These are phyloP conservation scores for Colletotrichum sidae DNA, from an alignment of 2,329 filamentous ascomycete species.

Conservation along the genomic window DNA sequence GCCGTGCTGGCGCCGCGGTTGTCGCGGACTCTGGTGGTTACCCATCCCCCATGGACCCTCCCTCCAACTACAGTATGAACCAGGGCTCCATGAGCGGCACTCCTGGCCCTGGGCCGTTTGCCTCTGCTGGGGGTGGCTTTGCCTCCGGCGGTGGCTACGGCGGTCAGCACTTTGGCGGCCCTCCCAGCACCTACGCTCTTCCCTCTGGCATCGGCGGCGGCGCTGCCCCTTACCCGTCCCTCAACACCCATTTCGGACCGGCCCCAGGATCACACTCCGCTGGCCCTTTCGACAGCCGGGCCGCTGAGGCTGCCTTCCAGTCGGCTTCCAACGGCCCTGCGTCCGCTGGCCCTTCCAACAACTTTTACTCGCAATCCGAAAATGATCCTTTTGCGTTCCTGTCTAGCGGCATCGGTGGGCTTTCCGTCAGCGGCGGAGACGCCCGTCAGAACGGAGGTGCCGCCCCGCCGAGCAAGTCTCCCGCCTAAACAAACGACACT, in stretches of 20 bases:
- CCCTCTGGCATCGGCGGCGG: slow-evolving; percentile 86
- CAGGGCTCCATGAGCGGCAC: slow-evolving; percentile 88
- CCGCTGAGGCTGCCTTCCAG: slow-evolving; percentile 94
- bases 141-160: slow-evolving; percentile 68
- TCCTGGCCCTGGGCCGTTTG: slow-evolving; percentile 81
- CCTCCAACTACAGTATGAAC: slow-evolving; percentile 85
- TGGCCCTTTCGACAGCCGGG: slow-evolving; percentile 91
- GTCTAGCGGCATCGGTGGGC: slow-evolving; percentile 76
- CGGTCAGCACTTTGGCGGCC: slow-evolving; percentile 84
- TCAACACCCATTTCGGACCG: slow-evolving; percentile 85
- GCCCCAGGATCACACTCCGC: slow-evolving; percentile 83
- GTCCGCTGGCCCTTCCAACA: slow-evolving; percentile 79
- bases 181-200: slow-evolving; percentile 88
- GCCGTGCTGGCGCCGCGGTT: slow-evolving; percentile 91
- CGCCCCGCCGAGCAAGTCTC: slow-evolving; percentile 69
- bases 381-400: slow-evolving; percentile 86
- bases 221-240: slow-evolving; percentile 81
- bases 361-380: slow-evolving; percentile 74
- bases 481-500: slow-evolving; percentile 56
- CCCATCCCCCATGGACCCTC: slow-evolving; percentile 88
- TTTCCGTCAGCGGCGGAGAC: slow-evolving; percentile 77
- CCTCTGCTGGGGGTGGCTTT: slow-evolving; percentile 73
- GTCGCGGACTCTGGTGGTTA: slow-evolving; percentile 94
- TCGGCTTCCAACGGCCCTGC: slow-evolving; percentile 85
- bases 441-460: slow-evolving; percentile 71